A percentile compares a stretch with the other conserved stretches of the same genome.
These are phyloP conservation scores for Cercospora sesami DNA, from an alignment of 2,329 filamentous ascomycete species.

Conservation along the genomic window DNA sequence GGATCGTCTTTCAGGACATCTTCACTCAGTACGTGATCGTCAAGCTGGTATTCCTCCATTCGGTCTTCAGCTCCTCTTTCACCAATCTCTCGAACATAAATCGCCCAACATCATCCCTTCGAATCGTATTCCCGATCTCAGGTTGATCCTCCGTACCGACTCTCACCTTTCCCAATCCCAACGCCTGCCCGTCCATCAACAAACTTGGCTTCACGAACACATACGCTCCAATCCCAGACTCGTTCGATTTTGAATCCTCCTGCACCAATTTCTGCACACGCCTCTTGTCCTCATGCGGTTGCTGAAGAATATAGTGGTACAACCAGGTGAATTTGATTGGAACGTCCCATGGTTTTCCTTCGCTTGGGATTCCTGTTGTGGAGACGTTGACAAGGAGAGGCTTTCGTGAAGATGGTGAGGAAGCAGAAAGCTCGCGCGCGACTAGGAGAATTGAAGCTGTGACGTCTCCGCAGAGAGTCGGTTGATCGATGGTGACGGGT, in stretches of 20 bases:
- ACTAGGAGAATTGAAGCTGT: slow-evolving; percentile 38
- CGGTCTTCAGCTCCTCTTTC: slow-evolving; percentile 25
- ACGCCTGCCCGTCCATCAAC: slow-evolving; percentile 37
- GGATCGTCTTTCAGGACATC: neutral
- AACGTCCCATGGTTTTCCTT: slow-evolving; percentile 39
- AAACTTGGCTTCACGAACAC: slow-evolving; percentile 43
- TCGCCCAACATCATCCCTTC: slow-evolving; percentile 43
- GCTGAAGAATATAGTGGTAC: slow-evolving; percentile 40
- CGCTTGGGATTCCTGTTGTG: slow-evolving; percentile 41
- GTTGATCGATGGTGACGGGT: slow-evolving; percentile 40
- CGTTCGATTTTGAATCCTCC: slow-evolving; percentile 26
- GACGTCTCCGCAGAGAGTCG: slow-evolving; percentile 40
- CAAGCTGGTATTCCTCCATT: slow-evolving; percentile 39
- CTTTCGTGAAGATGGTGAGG: slow-evolving; percentile 23
- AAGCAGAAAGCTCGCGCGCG: slow-evolving; percentile 24
- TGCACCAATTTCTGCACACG: slow-evolving; percentile 40
- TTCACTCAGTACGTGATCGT: slow-evolving; percentile 39
- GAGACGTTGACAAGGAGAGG: slow-evolving; percentile 40
- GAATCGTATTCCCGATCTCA: slow-evolving; percentile 42
- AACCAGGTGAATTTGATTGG: slow-evolving; percentile 37
- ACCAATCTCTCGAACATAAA: slow-evolving; percentile 44
- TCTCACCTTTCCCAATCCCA: slow-evolving; percentile 36
- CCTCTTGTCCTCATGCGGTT: slow-evolving; percentile 45
- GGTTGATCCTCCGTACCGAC: slow-evolving; percentile 39
- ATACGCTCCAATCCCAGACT: slow-evolving; percentile 33